Base-by-base conservation (phyloP, 768 basidiomycete species). In the Candolleomyces eurysporus region DNA sequence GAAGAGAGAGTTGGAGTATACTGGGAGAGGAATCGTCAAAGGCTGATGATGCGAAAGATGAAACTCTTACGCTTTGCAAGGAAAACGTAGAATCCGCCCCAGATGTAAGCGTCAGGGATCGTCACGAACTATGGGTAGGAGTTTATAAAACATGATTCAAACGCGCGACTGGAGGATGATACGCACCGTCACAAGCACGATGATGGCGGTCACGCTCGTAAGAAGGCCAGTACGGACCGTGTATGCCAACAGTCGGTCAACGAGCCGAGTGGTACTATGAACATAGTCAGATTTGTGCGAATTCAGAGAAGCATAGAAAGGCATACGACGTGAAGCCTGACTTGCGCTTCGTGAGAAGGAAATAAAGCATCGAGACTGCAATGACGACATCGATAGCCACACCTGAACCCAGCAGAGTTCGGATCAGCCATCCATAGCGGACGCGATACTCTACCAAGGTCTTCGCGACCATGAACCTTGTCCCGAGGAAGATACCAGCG, bases 381-480 rank as follows among this genome's bases (percentile, higher is more conserved):
- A 77, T 72, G 9, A 70, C 60, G 30, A 76, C 60, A 46, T 78
- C 76, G 13, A 74, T 59, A 1, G 63, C 65, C 2, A 67, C 72
- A 8, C 75, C 71, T 9, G 68, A 62, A 11, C 64, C 65, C 45
- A 76, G 69, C 4, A 75, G 62, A 13, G 66, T 63, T 0, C 72
- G 70, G 21, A 76, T 70, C 11, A 76, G 63, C 75, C 75, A 75
- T 16, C 65, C 64, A 48, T 66, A 69, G 5, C 65, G 57, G 5
- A 66, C 62, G 5, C 68, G 67, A 54, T 66, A 76, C 8, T 57
- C 45, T 6, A 42, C 57, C 22, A 73, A 60, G 21, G 59, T 69
- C 16, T 50, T 40, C 9, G 66, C 64, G 2, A 65, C 63, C 40
- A 74, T 59, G 14, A 69, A 70, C 51, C 66, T 63, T 0, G 64